Percentiles rank a stretch among this genome's conserved stretches.
These are phyloP conservation scores for Circinella minor DNA, from an alignment of 371 early-diverging fungal genomes.

Conservation along the genomic window DNA sequence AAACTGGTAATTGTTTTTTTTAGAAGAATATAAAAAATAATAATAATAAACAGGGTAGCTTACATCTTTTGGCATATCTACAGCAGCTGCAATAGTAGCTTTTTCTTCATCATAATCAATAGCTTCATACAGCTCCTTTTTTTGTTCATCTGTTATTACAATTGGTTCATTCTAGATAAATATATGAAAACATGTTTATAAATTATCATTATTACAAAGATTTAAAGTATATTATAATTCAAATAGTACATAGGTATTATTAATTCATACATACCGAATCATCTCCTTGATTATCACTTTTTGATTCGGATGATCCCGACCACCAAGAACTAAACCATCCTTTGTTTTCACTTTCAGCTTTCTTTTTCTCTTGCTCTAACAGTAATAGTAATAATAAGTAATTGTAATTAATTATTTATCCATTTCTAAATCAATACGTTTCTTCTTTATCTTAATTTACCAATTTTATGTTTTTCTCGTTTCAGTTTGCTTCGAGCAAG, in stretches of 20 bases:
- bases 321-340: constrained; percentile 71
- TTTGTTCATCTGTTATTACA: constrained; percentile 62
- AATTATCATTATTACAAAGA: background rate
- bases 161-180: constrained; percentile 11
- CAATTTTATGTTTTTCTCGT: constrained; percentile 56
- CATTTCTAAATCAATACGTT: too few species aligned
- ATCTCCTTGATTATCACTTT: background rate
- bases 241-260: background rate
- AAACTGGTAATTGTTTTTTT: too few species aligned
- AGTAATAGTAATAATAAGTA: background rate
- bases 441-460: constrained; percentile 16
- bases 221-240: too few species aligned
- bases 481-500: constrained; percentile 66
- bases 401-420: too few species aligned
- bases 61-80: constrained; percentile 83
- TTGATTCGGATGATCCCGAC: constrained; percentile 20
- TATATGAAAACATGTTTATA: too few species aligned
- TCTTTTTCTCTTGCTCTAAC: constrained; percentile 35
- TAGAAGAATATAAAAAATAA: background rate
- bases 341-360: constrained; percentile 33
- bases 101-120: constrained; percentile 83
- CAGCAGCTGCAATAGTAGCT: constrained; percentile 45
- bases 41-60: background rate
- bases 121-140: constrained; percentile 76
- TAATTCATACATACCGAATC: background rate